Percentiles rank a stretch among this genome's conserved stretches.
Conservation (phyloP, 1,284 basidiomycete genomes). For the Trametes pubescens region DNA sequence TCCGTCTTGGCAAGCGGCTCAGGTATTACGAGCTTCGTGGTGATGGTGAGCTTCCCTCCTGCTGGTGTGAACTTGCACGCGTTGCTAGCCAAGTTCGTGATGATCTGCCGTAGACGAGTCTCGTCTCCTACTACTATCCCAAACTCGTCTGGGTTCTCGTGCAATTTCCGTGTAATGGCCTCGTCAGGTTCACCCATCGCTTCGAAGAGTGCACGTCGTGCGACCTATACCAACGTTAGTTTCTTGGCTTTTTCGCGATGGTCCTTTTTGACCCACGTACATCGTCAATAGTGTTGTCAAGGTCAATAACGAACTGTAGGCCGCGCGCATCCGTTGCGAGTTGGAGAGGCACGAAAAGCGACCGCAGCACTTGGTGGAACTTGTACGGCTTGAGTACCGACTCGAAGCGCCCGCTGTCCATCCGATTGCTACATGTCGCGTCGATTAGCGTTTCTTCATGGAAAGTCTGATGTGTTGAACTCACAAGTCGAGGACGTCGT, state of each 20-base stretch:
- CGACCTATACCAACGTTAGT: slow-evolving; percentile 47
- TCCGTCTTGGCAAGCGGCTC: slow-evolving; percentile 12
- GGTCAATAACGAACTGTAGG: slow-evolving; percentile 71
- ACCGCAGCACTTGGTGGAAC: slow-evolving; percentile 85
- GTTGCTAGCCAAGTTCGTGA: slow-evolving; percentile 81
- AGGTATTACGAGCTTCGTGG: slow-evolving; percentile 66
- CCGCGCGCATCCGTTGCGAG: slow-evolving; percentile 78
- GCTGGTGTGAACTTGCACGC: slow-evolving; percentile 83
- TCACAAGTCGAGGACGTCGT: slow-evolving; percentile 88
- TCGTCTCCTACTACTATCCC: slow-evolving; percentile 82
- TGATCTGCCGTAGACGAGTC: slow-evolving; percentile 81
- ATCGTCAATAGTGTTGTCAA: slow-evolving; percentile 81
- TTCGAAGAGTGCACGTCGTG: slow-evolving; percentile 63
- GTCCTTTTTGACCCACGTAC: slow-evolving; percentile 44
- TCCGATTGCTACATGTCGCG: slow-evolving; percentile 53
- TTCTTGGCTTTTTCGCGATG: neutral
- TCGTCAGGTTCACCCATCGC: slow-evolving; percentile 59
- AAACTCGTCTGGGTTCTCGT: slow-evolving; percentile 57
- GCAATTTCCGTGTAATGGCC: slow-evolving; percentile 49
- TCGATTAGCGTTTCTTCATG: slow-evolving; percentile 8
- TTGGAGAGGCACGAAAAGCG: slow-evolving; percentile 79
- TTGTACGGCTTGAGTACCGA: slow-evolving; percentile 79
- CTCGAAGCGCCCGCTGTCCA: slow-evolving; percentile 85
- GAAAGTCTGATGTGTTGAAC: no score
- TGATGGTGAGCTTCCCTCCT: slow-evolving; percentile 71